Base-by-base conservation (phyloP, 2,329 filamentous ascomycete genomes). In the Camillea tinctor region DNA sequence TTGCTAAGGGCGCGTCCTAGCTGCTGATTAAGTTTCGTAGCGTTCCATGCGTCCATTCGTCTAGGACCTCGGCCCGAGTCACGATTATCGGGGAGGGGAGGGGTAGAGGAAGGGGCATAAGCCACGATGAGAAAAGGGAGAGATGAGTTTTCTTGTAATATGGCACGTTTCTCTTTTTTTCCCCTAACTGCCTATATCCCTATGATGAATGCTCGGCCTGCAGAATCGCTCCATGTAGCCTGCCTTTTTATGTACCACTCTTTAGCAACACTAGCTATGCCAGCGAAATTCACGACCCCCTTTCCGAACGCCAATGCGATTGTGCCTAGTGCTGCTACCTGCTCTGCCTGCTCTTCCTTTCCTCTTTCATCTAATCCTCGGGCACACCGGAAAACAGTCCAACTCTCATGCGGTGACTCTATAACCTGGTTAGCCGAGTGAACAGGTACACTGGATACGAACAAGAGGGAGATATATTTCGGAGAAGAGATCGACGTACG, bases 391-490 rank as follows among this genome's bases (percentile, higher is more conserved):
- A 90, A 74, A 92, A 91, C 62, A 92, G 78, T 56, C 89, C 88
- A 74, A 92, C 88, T 71, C 89, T 85, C 83, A 92, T 88, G 62
- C 89, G 88, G 76, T 92, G 89, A 75, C 88, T 91, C 89, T 92
- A 75, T 64, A 26, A 53, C 58, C 26, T 48, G n/a, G 64, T 71
- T 58, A 75, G 77, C 51, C 55, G 20, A 49, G 61, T 24, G 7
- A 36, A 22, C 11, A 26, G n/a, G 22, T 15, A 9, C n/a, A n/a
- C n/a, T n/a, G n/a, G n/a, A n/a, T n/a, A n/a, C n/a, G n/a, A n/a
- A n/a, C 36, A 50, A 44, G 21, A 6, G 36, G 52, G 54, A 44
- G 23, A 26, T 13, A 23, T 52, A 22, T 36, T n/a, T n/a, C 13
- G 21, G 48, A 56, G 22, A 53, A 66, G 13, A 30, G 2, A 11